Evolutionary conservation across 257 asterid genomes (phyloP).

Genomic region (Cynanchum wilfordii): DNA sequence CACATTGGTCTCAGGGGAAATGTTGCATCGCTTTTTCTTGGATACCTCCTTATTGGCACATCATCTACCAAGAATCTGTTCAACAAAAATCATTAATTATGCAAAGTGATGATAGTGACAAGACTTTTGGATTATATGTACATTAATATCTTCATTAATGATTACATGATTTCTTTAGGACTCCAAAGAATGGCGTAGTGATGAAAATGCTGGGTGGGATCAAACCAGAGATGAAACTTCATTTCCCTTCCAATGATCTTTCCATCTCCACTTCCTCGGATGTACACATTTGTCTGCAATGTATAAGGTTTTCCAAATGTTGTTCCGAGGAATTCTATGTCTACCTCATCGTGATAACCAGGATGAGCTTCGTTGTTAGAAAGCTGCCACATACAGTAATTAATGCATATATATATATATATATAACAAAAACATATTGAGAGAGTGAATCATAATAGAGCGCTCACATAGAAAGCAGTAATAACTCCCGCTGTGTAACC

Average conservation of each 20-base stretch:
- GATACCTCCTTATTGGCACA: conserved; percentile 77
- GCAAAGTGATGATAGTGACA: neutral
- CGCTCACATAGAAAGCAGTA: conserved; percentile 80
- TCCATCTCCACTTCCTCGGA: conserved; percentile 92
- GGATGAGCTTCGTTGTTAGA: conserved; percentile 88
- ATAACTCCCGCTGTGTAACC: conserved; percentile 99
- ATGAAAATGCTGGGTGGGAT: conserved; percentile 79
- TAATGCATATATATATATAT: too few relatives aligned
- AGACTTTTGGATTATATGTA: neutral
- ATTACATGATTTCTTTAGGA: conserved; percentile 74
- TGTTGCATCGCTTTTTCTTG: conserved; percentile 50
- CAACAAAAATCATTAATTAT: neutral
- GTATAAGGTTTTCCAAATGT: conserved; percentile 93
- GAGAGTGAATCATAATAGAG: too few relatives aligned
- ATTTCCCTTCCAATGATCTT: conserved; percentile 80
- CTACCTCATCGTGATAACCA: conserved; percentile 91
- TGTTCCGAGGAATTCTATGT: conserved; percentile 86
- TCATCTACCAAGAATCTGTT: conserved; percentile 83
- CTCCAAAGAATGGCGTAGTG: conserved; percentile 85
- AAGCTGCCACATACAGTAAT: conserved; percentile 36
- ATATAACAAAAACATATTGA: too few relatives aligned
- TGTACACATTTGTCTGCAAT: conserved; percentile 85
- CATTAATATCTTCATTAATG: neutral
- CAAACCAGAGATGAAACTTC: conserved; percentile 94
- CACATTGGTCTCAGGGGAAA: conserved; percentile 94